These are phyloP conservation scores for sweet orange (Citrus sinensis) DNA, from an alignment of 345 rosid genomes.

Conservation along the genomic window DVS_A1.0 CM039165.1:19926001-19926500, in stretches of 20 bases:
- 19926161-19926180: conserved; percentile 57
- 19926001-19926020: too few relatives aligned
- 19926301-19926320: conserved; percentile 7
- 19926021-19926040: background rate
- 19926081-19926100: background rate
- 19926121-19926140: background rate
- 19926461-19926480: conserved; percentile 51
- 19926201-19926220: conserved; percentile 49
- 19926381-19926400: conserved; percentile 66
- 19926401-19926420: conserved; percentile 72
- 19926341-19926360: conserved; percentile 50
- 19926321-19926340: conserved; percentile 1
- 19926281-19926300: conserved; percentile 7
- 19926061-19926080: background rate
- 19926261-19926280: conserved; percentile 37
- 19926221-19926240: conserved; percentile 52
- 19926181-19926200: conserved; percentile 66
- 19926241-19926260: conserved; percentile 42
- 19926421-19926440: conserved; percentile 50
- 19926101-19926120: background rate
- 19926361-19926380: conserved; percentile 53
- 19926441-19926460: conserved; percentile 41
- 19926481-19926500: conserved; percentile 52
- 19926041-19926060: background rate
- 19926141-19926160: conserved; percentile 52